A percentile compares a stretch with the other conserved stretches of the same genome.
These are phyloP conservation scores for Myotisia sp. DNA, from an alignment of 2,329 filamentous ascomycete species.

Conservation along the genomic window DNA sequence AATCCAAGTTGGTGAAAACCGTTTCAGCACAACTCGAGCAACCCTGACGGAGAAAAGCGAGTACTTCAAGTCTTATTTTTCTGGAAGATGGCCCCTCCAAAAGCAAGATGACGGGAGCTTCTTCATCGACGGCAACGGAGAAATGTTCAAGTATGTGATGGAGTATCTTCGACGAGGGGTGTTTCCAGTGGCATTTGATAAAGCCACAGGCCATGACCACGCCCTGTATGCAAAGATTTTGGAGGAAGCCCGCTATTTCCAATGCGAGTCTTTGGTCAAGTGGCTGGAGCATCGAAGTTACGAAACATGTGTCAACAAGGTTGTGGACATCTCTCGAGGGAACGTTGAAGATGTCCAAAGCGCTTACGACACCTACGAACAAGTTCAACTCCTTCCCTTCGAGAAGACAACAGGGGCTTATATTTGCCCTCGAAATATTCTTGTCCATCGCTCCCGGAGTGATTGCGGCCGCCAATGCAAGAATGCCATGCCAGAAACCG, in stretches of 20 bases:
- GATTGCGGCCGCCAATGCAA: too few relatives aligned
- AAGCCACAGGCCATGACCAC: constrained; percentile 7
- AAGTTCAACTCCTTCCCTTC: too few relatives aligned
- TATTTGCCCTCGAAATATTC: constrained; percentile 9
- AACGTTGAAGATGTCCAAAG: too few relatives aligned
- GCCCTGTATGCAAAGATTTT: constrained; percentile 6
- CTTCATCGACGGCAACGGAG: constrained; percentile 7
- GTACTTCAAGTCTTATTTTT: constrained; percentile 9
- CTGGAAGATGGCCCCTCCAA: constrained; percentile 4
- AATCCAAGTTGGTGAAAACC: constrained; percentile 7
- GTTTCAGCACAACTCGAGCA: constrained; percentile 4
- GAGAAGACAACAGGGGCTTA: too few relatives aligned
- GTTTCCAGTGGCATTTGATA: constrained; percentile 8
- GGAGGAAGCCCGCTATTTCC: constrained; percentile 9
- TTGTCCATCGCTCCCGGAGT: constrained; percentile 1
- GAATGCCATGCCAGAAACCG: too few relatives aligned
- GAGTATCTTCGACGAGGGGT: constrained; percentile 8
- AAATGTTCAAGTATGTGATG: constrained; percentile 7
- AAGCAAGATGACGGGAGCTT: constrained; percentile 7
- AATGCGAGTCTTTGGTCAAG: constrained; percentile 5
- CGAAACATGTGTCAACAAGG: constrained; percentile 6
- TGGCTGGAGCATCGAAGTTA: constrained; percentile 9
- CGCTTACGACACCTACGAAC: too few relatives aligned
- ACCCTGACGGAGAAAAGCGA: constrained; percentile 7
- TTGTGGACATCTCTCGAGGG: too few relatives aligned